Conservation (phyloP, 1,284 basidiomycete genomes). For the Cryptococcus neoformans region DNA sequence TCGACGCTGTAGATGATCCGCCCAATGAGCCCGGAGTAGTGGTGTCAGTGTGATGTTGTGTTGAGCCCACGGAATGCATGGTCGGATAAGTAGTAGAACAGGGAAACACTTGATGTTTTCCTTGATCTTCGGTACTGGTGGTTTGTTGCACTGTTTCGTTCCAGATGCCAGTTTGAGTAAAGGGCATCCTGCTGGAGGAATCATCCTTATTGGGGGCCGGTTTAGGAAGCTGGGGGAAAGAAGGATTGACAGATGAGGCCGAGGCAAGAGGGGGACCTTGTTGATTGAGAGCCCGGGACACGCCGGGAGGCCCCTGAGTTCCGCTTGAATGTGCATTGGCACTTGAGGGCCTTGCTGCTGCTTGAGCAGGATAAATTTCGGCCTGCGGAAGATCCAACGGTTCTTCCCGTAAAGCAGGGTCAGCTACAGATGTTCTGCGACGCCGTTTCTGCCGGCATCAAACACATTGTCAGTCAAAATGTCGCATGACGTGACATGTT, state of each 20-base stretch:
- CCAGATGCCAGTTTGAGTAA: neutral
- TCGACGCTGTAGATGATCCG: constrained; percentile 16
- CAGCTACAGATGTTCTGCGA: constrained; percentile 24
- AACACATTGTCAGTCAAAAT: no score
- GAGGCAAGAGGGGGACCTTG: no score
- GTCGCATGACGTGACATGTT: neutral
- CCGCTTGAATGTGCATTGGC: no score
- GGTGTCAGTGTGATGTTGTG: constrained; percentile 1
- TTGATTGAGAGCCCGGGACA: no score
- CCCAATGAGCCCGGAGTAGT: constrained; percentile 17
- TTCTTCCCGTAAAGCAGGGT: constrained; percentile 4
- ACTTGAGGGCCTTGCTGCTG: neutral
- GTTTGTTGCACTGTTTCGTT: no score
- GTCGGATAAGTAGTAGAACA: neutral
- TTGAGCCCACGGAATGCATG: neutral
- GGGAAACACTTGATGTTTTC: neutral
- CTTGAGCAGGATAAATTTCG: neutral
- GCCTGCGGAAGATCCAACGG: constrained; percentile 3
- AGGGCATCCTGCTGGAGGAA: neutral
- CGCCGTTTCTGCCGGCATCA: constrained; percentile 30
- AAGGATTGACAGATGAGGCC: neutral
- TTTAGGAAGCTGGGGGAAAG: neutral
- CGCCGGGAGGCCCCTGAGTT: no score
- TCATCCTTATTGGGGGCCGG: neutral
- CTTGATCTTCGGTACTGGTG: no score